phyloP scores from a whole-genome alignment of 108 stramenopile genomes.

The Epithemia pelagica region DNA sequence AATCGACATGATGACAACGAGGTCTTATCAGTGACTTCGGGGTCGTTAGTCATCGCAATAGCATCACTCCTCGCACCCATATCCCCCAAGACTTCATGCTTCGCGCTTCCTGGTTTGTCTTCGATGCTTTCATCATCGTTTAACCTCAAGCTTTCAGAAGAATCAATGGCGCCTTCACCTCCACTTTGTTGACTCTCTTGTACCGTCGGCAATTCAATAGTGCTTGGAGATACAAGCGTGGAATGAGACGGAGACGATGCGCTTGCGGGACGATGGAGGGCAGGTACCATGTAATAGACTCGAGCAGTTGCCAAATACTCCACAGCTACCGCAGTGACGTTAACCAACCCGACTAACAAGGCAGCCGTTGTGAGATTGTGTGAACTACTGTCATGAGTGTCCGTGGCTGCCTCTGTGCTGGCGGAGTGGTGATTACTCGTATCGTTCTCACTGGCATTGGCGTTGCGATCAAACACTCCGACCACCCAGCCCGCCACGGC shows the following conservation, averaged over 20 bases:
- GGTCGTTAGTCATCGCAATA: background rate
- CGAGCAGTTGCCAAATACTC: slow-evolving; percentile 38
- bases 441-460: background rate
- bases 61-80: background rate
- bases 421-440: background rate
- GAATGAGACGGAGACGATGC: background rate
- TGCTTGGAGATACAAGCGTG: background rate
- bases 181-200: background rate
- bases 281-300: slow-evolving; percentile 29
- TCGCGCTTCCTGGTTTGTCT: no score
- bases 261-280: background rate
- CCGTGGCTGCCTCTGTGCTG: background rate
- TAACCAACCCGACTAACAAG: slow-evolving; percentile 40
- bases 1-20: background rate
- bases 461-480: slow-evolving; percentile 8
- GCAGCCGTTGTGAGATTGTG: slow-evolving; percentile 27
- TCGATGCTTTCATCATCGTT: background rate
- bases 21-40: background rate
- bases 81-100: no score
- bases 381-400: background rate
- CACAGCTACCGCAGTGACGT: slow-evolving; percentile 34
- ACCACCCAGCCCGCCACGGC: slow-evolving; percentile 37
- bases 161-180: background rate
- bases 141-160: background rate
- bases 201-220: background rate